Base-by-base conservation (phyloP, 441 rosid species). In the Croton setiger region DNA sequence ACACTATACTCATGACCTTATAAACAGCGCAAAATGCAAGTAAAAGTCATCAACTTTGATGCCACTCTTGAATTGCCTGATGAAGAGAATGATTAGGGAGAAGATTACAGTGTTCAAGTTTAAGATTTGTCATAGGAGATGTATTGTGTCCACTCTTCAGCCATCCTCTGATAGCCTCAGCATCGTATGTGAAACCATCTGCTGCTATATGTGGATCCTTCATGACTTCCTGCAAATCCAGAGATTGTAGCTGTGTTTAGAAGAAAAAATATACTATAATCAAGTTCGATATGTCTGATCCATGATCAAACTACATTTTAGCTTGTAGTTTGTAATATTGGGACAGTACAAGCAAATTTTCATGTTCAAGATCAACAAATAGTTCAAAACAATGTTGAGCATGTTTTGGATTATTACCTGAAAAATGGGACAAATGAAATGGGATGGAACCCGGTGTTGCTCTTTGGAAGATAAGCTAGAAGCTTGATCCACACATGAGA, bases 61-160 rank as follows among this genome's bases (percentile, higher is more conserved):
- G 82, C 96, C 96, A 91, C 68, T 88, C 97, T 74, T 80, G 87
- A 72, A 91, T 93, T 47, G 98, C 98, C 33, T 79, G 81, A 75
- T 82, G 86, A 64, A 94, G 96, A 63, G 96, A 91, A 33, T 91
- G 85, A 72, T 94, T 94, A 14, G 93, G 97, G 71, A 92, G 79
- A 36, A 94, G 83, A 62, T 79, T 70, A 74, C 87, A 85, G 81
- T 90, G 85, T 69, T 82, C 85, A 49, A 94, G 88, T 82, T 79
- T 78, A 14, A 91, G 85, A 81, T 94, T 94, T 48, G 98, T 94
- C 98, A 94, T 91, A 0, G 97, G 98, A 5, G 98, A 94, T 11
- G 89, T 91, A 75, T 86, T 71, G 65, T 88, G 96, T 12, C 88
- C 96, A 12, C 86, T 86, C 6, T 86, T 70, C 74, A 94, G 76